Evolutionary conservation across 176 grass and related monocot species (phyloP).

Genomic region (Musa beccarii): DNA sequence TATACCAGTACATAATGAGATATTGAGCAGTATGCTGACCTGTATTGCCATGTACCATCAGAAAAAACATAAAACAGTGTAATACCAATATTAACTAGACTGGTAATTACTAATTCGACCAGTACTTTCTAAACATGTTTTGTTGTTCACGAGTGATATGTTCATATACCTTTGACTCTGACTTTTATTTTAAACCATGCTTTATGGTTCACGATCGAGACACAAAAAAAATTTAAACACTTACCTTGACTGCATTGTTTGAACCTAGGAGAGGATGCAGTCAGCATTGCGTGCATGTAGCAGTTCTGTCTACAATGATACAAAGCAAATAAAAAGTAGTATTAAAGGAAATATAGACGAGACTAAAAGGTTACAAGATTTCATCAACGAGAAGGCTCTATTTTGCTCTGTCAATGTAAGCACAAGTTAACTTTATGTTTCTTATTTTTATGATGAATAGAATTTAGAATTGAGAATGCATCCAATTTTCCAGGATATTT

Average conservation of each 20-base stretch:
- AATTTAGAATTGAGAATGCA: neutral
- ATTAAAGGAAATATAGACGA: conserved; percentile 29
- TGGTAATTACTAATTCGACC: too few species aligned
- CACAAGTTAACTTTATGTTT: conserved; percentile 18
- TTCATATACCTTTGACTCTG: too few species aligned
- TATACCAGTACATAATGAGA: neutral
- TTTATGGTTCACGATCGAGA: too few species aligned
- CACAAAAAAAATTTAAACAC: conserved; percentile 6
- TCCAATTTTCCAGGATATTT: conserved; percentile 43
- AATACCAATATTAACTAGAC: too few species aligned
- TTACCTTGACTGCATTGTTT: conserved; percentile 12
- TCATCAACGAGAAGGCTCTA: conserved; percentile 75
- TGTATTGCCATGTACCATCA: too few species aligned
- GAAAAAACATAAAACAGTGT: too few species aligned
- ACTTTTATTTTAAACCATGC: too few species aligned
- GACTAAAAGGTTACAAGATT: conserved; percentile 35
- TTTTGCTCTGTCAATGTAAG: conserved; percentile 52
- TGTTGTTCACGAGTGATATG: too few species aligned
- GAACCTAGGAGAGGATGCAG: conserved; percentile 42
- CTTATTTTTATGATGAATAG: conserved; percentile 23
- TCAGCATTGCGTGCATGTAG: conserved; percentile 24
- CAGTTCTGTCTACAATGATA: conserved; percentile 20
- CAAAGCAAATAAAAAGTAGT: conserved; percentile 21
- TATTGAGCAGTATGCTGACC: too few species aligned
- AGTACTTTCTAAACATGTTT: too few species aligned